Conservation (phyloP, 176 grass and related monocot species). For the Calamus simplicifolius region DNA sequence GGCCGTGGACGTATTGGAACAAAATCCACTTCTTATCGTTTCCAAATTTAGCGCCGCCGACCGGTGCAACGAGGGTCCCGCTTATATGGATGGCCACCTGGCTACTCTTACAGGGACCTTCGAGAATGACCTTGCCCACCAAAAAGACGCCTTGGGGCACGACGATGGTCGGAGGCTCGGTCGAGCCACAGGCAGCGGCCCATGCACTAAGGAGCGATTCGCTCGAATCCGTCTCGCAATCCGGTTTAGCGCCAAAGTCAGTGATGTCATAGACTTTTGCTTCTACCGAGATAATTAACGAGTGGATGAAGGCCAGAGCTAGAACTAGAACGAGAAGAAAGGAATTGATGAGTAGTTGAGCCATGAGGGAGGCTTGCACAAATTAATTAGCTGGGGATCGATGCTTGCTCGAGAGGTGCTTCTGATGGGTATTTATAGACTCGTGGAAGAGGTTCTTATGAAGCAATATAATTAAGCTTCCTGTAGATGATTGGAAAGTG, state of each 20-base stretch:
- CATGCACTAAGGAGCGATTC: slow-evolving; percentile 56
- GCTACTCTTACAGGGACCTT: slow-evolving; percentile 50
- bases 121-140: slow-evolving; percentile 34
- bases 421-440: too few species aligned
- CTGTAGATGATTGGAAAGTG: too few species aligned
- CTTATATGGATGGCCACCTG: slow-evolving; percentile 40
- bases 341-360: neutral
- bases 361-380: too few species aligned
- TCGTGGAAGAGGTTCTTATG: too few species aligned
- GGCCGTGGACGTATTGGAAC: slow-evolving; percentile 52
- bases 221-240: slow-evolving; percentile 49
- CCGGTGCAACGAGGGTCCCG: slow-evolving; percentile 51
- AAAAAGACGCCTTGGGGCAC: slow-evolving; percentile 58
- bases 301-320: too few species aligned
- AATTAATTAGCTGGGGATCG: too few species aligned
- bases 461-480: too few species aligned
- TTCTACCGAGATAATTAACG: neutral
- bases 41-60: slow-evolving; percentile 11
- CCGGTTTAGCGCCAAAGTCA: slow-evolving; percentile 57
- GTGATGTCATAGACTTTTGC: slow-evolving; percentile 32
- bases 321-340: slow-evolving; percentile 17
- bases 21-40: slow-evolving; percentile 42
- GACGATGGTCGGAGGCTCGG: slow-evolving; percentile 30
- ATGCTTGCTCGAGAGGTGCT: too few species aligned
- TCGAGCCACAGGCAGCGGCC: slow-evolving; percentile 58